Evolutionary conservation across 2,329 filamentous ascomycete genomes (phyloP).

Genomic region (Fusarium penzigii): DNA sequence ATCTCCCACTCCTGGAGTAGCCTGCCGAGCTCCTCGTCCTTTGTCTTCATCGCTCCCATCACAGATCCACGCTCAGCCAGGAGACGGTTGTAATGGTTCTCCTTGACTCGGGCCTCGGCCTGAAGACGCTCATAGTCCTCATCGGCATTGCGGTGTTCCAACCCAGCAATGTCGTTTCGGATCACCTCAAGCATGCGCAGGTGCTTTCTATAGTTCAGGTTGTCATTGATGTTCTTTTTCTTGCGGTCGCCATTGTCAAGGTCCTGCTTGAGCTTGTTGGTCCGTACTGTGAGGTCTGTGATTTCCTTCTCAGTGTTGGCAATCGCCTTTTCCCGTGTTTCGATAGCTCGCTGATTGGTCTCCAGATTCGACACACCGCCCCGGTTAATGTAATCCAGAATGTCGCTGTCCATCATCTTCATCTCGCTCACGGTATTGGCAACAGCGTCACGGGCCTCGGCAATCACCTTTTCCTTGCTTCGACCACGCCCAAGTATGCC

Average conservation of each 20-base stretch:
- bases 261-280: conserved; percentile 77
- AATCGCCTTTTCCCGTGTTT: conserved; percentile 66
- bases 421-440: conserved; percentile 77
- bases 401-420: conserved; percentile 72
- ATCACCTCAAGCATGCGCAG: conserved; percentile 68
- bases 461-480: conserved; percentile 70
- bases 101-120: conserved; percentile 66
- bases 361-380: conserved; percentile 73
- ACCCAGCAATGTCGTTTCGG: conserved; percentile 67
- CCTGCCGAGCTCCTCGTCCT: conserved; percentile 76
- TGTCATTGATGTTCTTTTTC: conserved; percentile 86
- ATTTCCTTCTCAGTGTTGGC: conserved; percentile 67
- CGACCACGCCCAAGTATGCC: conserved; percentile 73
- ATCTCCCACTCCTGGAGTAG: conserved; percentile 79
- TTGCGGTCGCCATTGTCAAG: conserved; percentile 78
- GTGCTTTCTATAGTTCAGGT: conserved; percentile 81
- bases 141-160: conserved; percentile 78
- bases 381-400: conserved; percentile 74
- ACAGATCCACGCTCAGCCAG: conserved; percentile 73
- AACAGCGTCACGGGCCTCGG: conserved; percentile 70
- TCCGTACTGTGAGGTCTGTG: conserved; percentile 63
- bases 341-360: conserved; percentile 69
- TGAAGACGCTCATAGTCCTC: conserved; percentile 78
- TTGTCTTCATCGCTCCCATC: conserved; percentile 77
- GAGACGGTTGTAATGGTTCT: conserved; percentile 67